Evolutionary conservation across 2,329 filamentous ascomycete genomes (phyloP).

Genomic region (Talaromyces rugulosus): DNA sequence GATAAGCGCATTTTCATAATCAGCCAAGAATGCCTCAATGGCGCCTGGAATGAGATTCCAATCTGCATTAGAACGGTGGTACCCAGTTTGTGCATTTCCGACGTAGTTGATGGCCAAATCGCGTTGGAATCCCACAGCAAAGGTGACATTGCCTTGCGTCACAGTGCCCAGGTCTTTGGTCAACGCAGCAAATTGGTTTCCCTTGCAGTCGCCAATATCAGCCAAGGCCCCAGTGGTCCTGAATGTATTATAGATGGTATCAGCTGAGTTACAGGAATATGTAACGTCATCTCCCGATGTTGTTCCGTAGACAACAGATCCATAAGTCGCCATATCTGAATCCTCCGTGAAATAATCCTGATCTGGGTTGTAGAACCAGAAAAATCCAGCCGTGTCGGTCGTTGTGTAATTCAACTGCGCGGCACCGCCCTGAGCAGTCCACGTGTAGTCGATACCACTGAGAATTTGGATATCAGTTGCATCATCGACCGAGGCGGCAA

Average conservation of each 20-base stretch:
- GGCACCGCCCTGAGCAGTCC: slow-evolving; percentile 33
- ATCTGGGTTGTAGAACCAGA: slow-evolving; percentile 29
- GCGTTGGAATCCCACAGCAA: slow-evolving; percentile 40
- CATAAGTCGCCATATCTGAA: slow-evolving; percentile 41
- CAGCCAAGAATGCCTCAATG: slow-evolving; percentile 36
- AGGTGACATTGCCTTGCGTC: slow-evolving; percentile 26
- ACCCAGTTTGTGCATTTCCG: slow-evolving; percentile 36
- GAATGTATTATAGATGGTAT: slow-evolving; percentile 29
- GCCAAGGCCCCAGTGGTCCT: slow-evolving; percentile 26
- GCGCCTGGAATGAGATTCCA: slow-evolving; percentile 25
- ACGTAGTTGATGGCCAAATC: slow-evolving; percentile 40
- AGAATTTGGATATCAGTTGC: slow-evolving; percentile 36
- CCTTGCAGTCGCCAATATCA: slow-evolving; percentile 18
- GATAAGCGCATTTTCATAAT: slow-evolving; percentile 33
- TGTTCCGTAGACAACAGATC: slow-evolving; percentile 37
- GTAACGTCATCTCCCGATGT: slow-evolving; percentile 24
- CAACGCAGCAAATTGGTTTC: slow-evolving; percentile 32
- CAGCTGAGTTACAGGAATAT: slow-evolving; percentile 1
- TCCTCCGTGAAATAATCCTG: slow-evolving; percentile 30
- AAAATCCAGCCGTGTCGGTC: slow-evolving; percentile 24
- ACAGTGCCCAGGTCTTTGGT: slow-evolving; percentile 37
- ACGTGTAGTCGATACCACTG: slow-evolving; percentile 42
- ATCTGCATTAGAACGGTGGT: slow-evolving; percentile 34
- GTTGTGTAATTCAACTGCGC: slow-evolving; percentile 22
- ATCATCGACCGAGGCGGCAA: slow-evolving; percentile 24